Percentiles rank a stretch among this genome's conserved stretches.
Evolutionary conservation across 2,329 filamentous ascomycete genomes (phyloP).

Genomic region (Akanthomyces dipterigenus): DNA sequence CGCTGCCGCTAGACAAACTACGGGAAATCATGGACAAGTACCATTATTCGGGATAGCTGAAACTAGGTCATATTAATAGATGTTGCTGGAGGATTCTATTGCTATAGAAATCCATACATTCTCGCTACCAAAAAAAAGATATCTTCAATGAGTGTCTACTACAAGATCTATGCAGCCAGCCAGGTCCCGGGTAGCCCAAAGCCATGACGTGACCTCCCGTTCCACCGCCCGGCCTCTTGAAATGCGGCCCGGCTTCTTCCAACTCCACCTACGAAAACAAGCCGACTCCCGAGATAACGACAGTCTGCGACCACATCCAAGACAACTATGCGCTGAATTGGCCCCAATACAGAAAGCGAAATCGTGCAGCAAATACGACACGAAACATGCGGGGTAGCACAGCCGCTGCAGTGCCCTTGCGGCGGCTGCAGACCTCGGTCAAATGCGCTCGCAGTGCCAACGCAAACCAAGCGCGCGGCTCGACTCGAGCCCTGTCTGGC

Average conservation of each 20-base stretch:
- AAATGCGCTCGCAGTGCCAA: slow-evolving; percentile 1
- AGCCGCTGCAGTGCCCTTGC: slow-evolving; percentile 12
- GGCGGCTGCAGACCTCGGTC: slow-evolving; percentile 15
- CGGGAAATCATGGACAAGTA: slow-evolving; percentile 36
- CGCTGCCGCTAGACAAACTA: slow-evolving; percentile 37
- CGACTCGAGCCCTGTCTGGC: not conserved
- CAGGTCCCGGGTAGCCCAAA: not conserved
- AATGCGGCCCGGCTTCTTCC: slow-evolving; percentile 4
- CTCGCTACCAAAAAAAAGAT: not conserved
- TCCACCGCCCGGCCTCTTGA: not conserved
- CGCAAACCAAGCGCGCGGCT: not conserved
- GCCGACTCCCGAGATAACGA: slow-evolving; percentile 1
- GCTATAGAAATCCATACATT: not conserved
- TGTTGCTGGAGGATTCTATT: not conserved
- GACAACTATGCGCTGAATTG: not conserved
- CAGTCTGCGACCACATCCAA: not conserved
- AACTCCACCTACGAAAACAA: slow-evolving; percentile 10
- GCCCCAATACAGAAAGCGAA: not conserved
- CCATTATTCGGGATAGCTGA: not conserved
- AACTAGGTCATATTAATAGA: not conserved
- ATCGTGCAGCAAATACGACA: not conserved
- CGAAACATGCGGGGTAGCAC: slow-evolving; percentile 16
- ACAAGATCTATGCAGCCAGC: too few species aligned
- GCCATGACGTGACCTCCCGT: not conserved
- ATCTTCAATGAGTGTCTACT: too few species aligned